Evolutionary conservation across 2,329 filamentous ascomycete species (phyloP), one percentile per base, ranked within the genome.

Genomic region (Bipolaris oryzae): DNA sequence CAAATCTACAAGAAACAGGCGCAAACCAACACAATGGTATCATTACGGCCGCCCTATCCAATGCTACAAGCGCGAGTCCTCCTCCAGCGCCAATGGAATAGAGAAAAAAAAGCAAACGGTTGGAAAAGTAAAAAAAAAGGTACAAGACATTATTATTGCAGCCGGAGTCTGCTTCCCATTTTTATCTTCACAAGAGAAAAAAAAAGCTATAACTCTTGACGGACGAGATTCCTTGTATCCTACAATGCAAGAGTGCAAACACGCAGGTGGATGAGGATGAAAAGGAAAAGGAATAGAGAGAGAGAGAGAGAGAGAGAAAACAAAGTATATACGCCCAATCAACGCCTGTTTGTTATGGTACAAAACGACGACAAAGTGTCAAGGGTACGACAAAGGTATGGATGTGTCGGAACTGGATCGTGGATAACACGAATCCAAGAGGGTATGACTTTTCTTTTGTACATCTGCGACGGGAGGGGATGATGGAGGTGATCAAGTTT

Each of bases 381-480:
- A 18, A 34, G 41, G 23, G 20, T 28, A 15, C 10, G 38, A 9
- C 7, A 25, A 42, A 25, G 10, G 15, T 42, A 42, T n/a, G 5
- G 21, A 13, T 31, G 13, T 31, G 10, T 31, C 28, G 28, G 28
- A 13, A 5, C 1, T 31, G 28, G 28, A 31, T 31, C 28, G 28
- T 31, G 10, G 28, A 31, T 13, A 31, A 31, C 10, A 31, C 28
- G 10, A 13, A 11, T 31, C 28, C 28, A 31, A 31, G 28, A 3
- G 28, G 28, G 28, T 31, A 31, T 31, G 28, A 11, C 28, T 31
- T 31, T 42, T 28, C 25, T 25, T 9, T 34, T 42, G 9, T 35
- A 20, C 18, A 47, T 46, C 37, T 50, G 53, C 53, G 53, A 56
- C 53, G 49, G 21, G 53, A 38, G 37, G 53, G 53, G 50, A 52